These are phyloP conservation scores for Geotrichum reessii DNA, from an alignment of 1,139 yeast species.

Conservation along the genomic window DNA sequence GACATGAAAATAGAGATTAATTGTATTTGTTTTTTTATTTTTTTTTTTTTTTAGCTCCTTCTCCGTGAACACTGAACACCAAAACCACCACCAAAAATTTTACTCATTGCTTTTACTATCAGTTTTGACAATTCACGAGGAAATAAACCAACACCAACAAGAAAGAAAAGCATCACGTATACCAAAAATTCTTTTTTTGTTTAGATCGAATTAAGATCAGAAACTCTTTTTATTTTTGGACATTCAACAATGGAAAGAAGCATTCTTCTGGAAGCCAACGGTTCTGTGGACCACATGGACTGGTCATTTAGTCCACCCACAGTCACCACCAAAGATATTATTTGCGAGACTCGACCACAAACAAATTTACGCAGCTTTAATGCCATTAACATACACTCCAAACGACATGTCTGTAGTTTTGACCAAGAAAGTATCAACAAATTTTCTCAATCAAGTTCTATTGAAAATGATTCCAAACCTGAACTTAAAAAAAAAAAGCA, in stretches of 20 bases:
- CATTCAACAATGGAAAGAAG: not conserved
- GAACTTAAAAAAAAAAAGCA: not conserved
- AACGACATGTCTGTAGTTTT: not conserved
- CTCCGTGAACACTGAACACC: not conserved
- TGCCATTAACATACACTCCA: not conserved
- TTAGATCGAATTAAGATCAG: not conserved
- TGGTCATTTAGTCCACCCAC: not conserved
- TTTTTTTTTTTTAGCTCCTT: not conserved
- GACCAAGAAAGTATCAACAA: not conserved
- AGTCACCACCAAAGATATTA: not conserved
- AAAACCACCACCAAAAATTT: not conserved
- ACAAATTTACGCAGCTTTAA: not conserved
- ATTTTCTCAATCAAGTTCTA: not conserved
- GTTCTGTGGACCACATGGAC: not conserved
- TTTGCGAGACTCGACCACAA: not conserved
- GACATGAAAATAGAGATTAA: not conserved
- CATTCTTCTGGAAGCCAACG: not conserved
- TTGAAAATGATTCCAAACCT: not conserved
- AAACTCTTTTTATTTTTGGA: not conserved
- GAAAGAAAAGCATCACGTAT: not conserved
- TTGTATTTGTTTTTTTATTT: not conserved
- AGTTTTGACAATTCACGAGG: not conserved
- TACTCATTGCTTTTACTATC: not conserved
- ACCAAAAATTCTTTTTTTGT: not conserved
- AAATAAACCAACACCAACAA: not conserved